phyloP scores from a whole-genome alignment of 2,329 filamentous ascomycete species.

The Beauveria scarabaeidicola region DNA sequence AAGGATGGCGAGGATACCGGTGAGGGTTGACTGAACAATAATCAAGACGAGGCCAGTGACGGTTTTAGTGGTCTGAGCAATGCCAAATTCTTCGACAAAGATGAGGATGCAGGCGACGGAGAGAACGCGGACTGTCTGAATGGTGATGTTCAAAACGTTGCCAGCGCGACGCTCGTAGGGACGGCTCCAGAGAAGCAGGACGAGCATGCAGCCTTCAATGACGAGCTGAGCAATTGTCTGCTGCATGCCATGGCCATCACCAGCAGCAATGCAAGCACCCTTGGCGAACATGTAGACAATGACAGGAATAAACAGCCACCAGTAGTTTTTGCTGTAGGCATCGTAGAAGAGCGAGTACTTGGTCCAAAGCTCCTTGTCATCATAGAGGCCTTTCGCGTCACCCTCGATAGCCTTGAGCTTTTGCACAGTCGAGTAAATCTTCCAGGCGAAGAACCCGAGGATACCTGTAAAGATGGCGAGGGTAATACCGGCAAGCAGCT shows the following conservation, averaged over 20 bases:
- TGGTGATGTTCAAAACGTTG: conserved; percentile 88
- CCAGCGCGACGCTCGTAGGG: conserved; percentile 81
- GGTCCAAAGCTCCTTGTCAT: conserved; percentile 83
- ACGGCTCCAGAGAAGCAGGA: conserved; percentile 71
- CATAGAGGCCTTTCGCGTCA: conserved; percentile 64
- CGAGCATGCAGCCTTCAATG: conserved; percentile 72
- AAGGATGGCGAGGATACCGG: conserved; percentile 73
- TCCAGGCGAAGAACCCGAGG: conserved; percentile 74
- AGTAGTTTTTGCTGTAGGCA: conserved; percentile 85
- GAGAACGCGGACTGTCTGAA: conserved; percentile 80
- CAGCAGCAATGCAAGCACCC: conserved; percentile 75
- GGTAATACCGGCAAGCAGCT: conserved; percentile 72
- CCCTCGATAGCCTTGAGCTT: conserved; percentile 69
- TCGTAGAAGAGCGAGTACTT: conserved; percentile 99
- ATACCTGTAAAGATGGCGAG: conserved; percentile 72
- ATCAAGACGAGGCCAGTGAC: conserved; percentile 90
- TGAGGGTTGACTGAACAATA: conserved; percentile 79
- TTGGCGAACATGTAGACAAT: conserved; percentile 89
- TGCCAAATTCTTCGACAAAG: conserved; percentile 87
- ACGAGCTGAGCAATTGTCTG: conserved; percentile 74
- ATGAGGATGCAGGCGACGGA: conserved; percentile 84
- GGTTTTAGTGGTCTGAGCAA: conserved; percentile 87
- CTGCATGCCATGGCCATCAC: conserved; percentile 72
- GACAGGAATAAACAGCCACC: conserved; percentile 90
- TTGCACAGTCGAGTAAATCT: conserved; percentile 69